Evolutionary conservation across 2,329 filamentous ascomycete genomes (phyloP).

Genomic region (Atkinsonella hypoxylon): DNA sequence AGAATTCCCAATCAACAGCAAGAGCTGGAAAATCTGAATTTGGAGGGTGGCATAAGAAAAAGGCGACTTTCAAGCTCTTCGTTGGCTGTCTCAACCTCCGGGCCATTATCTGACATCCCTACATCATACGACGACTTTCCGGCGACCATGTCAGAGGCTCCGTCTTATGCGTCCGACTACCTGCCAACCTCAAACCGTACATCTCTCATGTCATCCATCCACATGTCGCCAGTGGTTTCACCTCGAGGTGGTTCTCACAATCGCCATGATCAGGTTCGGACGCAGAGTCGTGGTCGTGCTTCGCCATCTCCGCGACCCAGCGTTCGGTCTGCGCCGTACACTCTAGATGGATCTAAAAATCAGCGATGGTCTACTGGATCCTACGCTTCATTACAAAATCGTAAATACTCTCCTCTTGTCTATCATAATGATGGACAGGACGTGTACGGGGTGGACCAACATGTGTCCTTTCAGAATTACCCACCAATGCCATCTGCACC

Average conservation of each 20-base stretch:
- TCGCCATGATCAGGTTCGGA: constrained; percentile 48
- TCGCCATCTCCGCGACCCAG: constrained; percentile 60
- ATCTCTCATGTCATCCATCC: constrained; percentile 58
- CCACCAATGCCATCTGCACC: constrained; percentile 20
- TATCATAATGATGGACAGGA: constrained; percentile 48
- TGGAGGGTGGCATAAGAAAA: constrained; percentile 41
- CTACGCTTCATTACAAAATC: constrained; percentile 44
- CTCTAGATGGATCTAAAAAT: constrained; percentile 50
- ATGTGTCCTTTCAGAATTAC: constrained; percentile 35
- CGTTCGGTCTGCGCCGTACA: constrained; percentile 59
- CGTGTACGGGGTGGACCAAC: constrained; percentile 42
- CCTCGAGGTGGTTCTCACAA: constrained; percentile 52
- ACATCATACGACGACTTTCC: constrained; percentile 63
- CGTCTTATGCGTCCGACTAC: constrained; percentile 55
- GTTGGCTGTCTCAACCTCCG: constrained; percentile 58
- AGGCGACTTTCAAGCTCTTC: constrained; percentile 62
- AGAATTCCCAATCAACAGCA: constrained; percentile 34
- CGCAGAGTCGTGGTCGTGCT: constrained; percentile 55
- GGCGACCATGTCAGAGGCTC: constrained; percentile 51
- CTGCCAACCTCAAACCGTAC: constrained; percentile 55
- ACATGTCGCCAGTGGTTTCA: constrained; percentile 61
- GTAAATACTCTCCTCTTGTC: constrained; percentile 47
- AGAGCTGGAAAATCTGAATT: constrained; percentile 38
- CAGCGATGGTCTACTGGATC: constrained; percentile 74
- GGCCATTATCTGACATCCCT: constrained; percentile 53